Conservation (phyloP, 306 rosid species). For the Cicer cuneatum region DNA sequence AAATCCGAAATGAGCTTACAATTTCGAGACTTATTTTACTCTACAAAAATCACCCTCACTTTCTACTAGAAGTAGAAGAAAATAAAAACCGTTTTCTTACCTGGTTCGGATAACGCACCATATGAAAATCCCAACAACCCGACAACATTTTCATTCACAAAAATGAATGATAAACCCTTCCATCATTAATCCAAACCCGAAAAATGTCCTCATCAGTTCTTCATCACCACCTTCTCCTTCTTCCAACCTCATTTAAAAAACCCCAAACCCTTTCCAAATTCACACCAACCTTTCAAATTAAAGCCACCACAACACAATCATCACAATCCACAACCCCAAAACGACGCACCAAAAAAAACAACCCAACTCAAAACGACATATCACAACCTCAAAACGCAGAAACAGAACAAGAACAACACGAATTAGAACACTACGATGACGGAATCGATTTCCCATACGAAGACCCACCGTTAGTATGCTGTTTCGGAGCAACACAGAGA, state of each 20-base stretch:
- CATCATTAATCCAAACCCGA: slow-evolving; percentile 31
- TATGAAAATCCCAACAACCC: slow-evolving; percentile 21
- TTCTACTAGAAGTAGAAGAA: too few relatives aligned
- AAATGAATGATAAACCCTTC: slow-evolving; percentile 61
- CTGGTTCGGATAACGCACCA: neutral
- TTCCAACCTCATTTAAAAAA: slow-evolving; percentile 35
- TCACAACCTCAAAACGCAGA: slow-evolving; percentile 38
- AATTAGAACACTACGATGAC: slow-evolving; percentile 62
- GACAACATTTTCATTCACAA: slow-evolving; percentile 34
- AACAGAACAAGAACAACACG: neutral
- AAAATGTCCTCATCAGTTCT: slow-evolving; percentile 64
- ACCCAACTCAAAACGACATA: slow-evolving; percentile 47
- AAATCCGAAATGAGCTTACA: too few relatives aligned
- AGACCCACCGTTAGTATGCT: slow-evolving; percentile 79
- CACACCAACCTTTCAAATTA: neutral
- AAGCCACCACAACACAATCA: slow-evolving; percentile 47
- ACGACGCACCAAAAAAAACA: slow-evolving; percentile 73
- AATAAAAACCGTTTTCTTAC: neutral
- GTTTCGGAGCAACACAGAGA: slow-evolving; percentile 83
- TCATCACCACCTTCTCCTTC: slow-evolving; percentile 39
- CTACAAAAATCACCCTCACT: too few relatives aligned
- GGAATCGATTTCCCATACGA: slow-evolving; percentile 71
- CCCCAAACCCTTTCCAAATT: slow-evolving; percentile 8
- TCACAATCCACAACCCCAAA: slow-evolving; percentile 50
- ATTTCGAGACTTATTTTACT: too few relatives aligned